Evolutionary conservation across 2,329 filamentous ascomycete genomes (phyloP).

Genomic region (Diplodia sapinea): DNA sequence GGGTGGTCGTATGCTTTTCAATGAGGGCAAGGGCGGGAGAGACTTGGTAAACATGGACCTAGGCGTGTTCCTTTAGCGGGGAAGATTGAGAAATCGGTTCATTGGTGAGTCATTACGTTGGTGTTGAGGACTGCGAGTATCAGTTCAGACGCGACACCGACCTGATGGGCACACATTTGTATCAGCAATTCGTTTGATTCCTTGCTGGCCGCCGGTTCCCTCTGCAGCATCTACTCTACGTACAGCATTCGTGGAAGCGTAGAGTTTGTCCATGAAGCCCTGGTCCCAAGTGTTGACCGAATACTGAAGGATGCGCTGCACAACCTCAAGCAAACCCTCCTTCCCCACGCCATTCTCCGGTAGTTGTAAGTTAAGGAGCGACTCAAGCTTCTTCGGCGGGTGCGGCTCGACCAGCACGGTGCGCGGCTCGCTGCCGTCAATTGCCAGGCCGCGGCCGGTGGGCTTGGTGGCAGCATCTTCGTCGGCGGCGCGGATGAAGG

Average conservation of each 20-base stretch:
- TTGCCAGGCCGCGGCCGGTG: slow-evolving; percentile 61
- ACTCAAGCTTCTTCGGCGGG: slow-evolving; percentile 51
- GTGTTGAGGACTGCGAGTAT: slow-evolving; percentile 88
- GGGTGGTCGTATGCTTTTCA: slow-evolving; percentile 79
- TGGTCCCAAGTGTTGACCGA: slow-evolving; percentile 99
- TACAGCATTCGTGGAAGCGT: slow-evolving; percentile 84
- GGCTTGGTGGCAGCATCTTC: slow-evolving; percentile 62
- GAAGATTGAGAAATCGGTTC: neutral
- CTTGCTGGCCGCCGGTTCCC: neutral
- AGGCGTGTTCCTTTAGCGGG: slow-evolving; percentile 14
- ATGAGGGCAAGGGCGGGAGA: slow-evolving; percentile 86
- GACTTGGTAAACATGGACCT: slow-evolving; percentile 90
- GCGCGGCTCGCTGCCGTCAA: slow-evolving; percentile 63
- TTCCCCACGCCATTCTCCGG: slow-evolving; percentile 48
- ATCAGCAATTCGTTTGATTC: slow-evolving; percentile 18
- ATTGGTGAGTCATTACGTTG: slow-evolving; percentile 62
- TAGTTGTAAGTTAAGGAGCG: slow-evolving; percentile 48
- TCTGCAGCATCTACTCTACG: slow-evolving; percentile 38
- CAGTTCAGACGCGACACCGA: slow-evolving; percentile 83
- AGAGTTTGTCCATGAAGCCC: slow-evolving; percentile 94
- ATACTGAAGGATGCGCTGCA: slow-evolving; percentile 76
- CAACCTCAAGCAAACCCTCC: slow-evolving; percentile 53
- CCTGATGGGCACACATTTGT: slow-evolving; percentile 49
- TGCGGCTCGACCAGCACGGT: slow-evolving; percentile 53
- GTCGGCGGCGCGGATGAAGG: slow-evolving; percentile 74